Conservation (phyloP, 805 yeast species). For the Suhomyces emberorum region DNA sequence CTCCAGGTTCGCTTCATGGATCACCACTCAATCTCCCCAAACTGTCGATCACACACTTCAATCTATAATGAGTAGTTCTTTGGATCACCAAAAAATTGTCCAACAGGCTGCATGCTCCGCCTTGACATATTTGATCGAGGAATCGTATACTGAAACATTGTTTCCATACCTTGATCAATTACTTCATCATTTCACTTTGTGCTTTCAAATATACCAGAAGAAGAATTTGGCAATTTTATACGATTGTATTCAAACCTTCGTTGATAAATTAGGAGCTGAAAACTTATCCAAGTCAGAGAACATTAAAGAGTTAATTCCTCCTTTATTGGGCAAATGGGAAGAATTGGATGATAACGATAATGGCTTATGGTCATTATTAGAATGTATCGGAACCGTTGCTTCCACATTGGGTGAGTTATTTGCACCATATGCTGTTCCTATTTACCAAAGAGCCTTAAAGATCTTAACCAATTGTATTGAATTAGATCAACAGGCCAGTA, state of each 20-base stretch:
- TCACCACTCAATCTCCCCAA: constrained; percentile 63
- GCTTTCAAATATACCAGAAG: constrained; percentile 76
- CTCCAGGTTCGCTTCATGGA: constrained; percentile 82
- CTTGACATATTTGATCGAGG: constrained; percentile 78
- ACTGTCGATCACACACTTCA: constrained; percentile 77
- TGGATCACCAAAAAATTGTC: constrained; percentile 87
- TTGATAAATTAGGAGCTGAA: constrained; percentile 66
- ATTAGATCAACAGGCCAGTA: constrained; percentile 57
- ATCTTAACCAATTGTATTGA: constrained; percentile 69
- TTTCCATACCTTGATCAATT: constrained; percentile 64
- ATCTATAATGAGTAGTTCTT: constrained; percentile 67
- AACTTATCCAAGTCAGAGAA: constrained; percentile 54
- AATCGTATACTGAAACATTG: constrained; percentile 60
- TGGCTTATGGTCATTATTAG: constrained; percentile 87
- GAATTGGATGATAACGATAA: constrained; percentile 69
- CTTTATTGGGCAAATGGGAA: constrained; percentile 81
- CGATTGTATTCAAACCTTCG: constrained; percentile 88
- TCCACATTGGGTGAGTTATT: constrained; percentile 80
- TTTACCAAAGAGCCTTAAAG: constrained; percentile 71
- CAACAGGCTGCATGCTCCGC: constrained; percentile 93
- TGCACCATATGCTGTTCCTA: constrained; percentile 85
- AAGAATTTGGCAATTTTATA: constrained; percentile 78
- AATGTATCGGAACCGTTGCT: constrained; percentile 89
- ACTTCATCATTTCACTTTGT: constrained; percentile 64
- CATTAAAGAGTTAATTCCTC: constrained; percentile 68